Evolutionary conservation across 208 protist species (phyloP), one percentile per base, ranked within the genome.

Genomic region (Crithidia expoeki): DNA sequence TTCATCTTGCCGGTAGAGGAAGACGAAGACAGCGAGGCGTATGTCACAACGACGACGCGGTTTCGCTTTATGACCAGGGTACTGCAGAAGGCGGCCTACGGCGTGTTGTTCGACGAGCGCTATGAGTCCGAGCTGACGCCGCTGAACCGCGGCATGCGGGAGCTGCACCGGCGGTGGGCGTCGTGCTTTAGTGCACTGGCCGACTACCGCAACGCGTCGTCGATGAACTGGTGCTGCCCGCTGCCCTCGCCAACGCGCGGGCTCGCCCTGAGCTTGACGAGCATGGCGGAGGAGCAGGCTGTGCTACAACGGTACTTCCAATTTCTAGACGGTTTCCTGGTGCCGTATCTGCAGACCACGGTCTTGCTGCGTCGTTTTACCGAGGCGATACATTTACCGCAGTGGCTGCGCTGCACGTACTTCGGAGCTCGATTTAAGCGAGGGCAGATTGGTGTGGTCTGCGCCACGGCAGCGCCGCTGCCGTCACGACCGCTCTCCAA

Each of bases 71-170:
- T 85, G 38, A 68, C 76, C 4, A 75, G 72, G 32, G 11, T 85
- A 12, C 44, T 69, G 52, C 74, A 83, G 57, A 79, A 75, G 34
- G 74, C 79, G 14, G 79, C 83, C 17, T 75, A 81, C 71, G 83
- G 74, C 11, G 55, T 74, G 16, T 64, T 73, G 21, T 85, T 81
- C 63, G 69, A 80, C 42, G 68, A 59, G 21, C 25, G 34, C 28
- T 52, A 72, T 47, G 69, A 79, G 34, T 46, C 50, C 2, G 72
- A 23, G 4, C 55, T 76, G 23, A 53, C 47, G 27, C 64, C 69
- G 42, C 72, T 84, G 38, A 84, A 81, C 58, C 61, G 33, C 5
- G 59, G 58, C 10, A 60, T 81, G 25, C 71, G 75, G 1, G 49
- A 71, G 32, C 75, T 88, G 65, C 76, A 80, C 33, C 66, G 66